phyloP scores from a whole-genome alignment of 176 grass and related monocot species.

The Dactylis glomerata region DNA sequence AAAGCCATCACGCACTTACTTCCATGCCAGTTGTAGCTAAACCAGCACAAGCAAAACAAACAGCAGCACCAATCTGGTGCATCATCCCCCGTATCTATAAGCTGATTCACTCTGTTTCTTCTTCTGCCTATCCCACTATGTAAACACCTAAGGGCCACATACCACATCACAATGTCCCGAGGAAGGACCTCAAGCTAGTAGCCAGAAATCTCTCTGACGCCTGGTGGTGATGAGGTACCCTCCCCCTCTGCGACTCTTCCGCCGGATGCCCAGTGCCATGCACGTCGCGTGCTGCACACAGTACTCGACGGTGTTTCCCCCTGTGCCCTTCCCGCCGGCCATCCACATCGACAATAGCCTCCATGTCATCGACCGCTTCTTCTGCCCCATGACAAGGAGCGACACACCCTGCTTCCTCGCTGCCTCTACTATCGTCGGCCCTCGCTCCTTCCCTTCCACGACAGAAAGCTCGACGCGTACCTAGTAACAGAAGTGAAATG shows the following conservation, averaged over 20 bases:
- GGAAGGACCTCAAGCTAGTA: constrained; percentile 43
- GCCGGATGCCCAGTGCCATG: constrained; percentile 60
- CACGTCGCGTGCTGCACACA: constrained; percentile 71
- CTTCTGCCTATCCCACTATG: background rate
- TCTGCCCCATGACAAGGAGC: constrained; percentile 74
- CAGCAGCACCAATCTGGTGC: background rate
- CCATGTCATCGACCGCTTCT: constrained; percentile 58
- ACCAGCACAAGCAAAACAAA: background rate
- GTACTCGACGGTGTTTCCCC: constrained; percentile 42
- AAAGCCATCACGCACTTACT: background rate
- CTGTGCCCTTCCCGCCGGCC: background rate
- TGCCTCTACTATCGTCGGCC: constrained; percentile 63
- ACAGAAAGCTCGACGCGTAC: constrained; percentile 46
- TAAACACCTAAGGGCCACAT: background rate
- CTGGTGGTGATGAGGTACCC: constrained; percentile 84
- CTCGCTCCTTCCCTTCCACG: constrained; percentile 53
- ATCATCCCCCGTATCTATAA: constrained; percentile 19
- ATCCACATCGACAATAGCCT: constrained; percentile 59
- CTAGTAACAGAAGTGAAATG: background rate
- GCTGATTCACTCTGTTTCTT: background rate
- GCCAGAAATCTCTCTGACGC: constrained; percentile 79
- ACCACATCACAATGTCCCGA: background rate
- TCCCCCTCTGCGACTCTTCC: constrained; percentile 60
- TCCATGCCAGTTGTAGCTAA: constrained; percentile 4
- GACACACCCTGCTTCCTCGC: constrained; percentile 51